Conservation (phyloP, 768 basidiomycete species). For the Russula sp. region DNA sequence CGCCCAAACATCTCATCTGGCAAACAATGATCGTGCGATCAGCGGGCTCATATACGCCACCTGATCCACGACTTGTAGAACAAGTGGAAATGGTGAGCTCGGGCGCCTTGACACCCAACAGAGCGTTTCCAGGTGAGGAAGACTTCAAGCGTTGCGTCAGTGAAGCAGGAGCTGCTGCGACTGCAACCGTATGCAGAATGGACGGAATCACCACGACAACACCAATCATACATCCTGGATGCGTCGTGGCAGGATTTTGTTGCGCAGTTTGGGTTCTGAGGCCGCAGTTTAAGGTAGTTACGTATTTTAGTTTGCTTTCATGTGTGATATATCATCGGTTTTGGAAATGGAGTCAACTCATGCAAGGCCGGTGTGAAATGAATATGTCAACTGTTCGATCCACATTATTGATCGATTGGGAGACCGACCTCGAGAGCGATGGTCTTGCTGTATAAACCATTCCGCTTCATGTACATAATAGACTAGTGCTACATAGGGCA, state of each 20-base stretch:
- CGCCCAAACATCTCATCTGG: conserved; percentile 8
- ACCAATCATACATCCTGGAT: conserved; percentile 41
- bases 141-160: conserved; percentile 2
- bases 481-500: too few species aligned
- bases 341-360: too few species aligned
- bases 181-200: not conserved
- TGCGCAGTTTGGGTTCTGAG: conserved; percentile 53
- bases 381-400: not conserved
- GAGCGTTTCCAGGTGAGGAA: conserved; percentile 16
- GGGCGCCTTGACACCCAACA: conserved; percentile 4
- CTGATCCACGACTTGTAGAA: conserved; percentile 22
- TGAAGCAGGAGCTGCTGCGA: not conserved
- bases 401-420: too few species aligned
- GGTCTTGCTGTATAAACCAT: too few species aligned
- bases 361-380: too few species aligned
- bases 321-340: not conserved
- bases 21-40: conserved; percentile 13
- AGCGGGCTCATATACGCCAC: conserved; percentile 24
- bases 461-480: too few species aligned
- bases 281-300: not conserved
- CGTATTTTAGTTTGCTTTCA: not conserved
- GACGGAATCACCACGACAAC: not conserved
- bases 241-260: conserved; percentile 61
- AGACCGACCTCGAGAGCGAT: too few species aligned
- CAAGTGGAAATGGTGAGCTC: conserved; percentile 17